Evolutionary conservation across 768 basidiomycete genomes (phyloP).

Genomic region (Lactarius indigo): DNA sequence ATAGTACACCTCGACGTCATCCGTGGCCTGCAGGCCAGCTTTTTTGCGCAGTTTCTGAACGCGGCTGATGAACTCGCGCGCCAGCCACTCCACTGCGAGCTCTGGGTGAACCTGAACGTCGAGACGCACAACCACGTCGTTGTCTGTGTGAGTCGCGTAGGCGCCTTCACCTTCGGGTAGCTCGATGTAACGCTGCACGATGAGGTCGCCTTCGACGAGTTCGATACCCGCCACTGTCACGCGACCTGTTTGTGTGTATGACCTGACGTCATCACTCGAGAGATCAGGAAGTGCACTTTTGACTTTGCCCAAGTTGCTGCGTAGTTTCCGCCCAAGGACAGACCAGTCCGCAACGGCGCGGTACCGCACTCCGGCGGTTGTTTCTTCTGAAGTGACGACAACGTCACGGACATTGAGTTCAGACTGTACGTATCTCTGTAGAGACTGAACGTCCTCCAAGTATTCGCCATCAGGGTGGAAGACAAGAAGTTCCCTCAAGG

Average conservation of each 20-base stretch:
- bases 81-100: conserved; percentile 81
- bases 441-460: conserved; percentile 76
- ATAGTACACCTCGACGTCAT: conserved; percentile 89
- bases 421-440: conserved; percentile 86
- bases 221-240: conserved; percentile 87
- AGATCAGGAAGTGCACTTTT: conserved; percentile 82
- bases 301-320: conserved; percentile 87
- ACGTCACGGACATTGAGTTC: conserved; percentile 95
- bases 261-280: conserved; percentile 78
- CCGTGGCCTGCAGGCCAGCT: conserved; percentile 91
- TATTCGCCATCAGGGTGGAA: conserved; percentile 88
- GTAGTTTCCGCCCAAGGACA: conserved; percentile 89
- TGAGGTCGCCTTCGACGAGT: conserved; percentile 85
- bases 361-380: conserved; percentile 82
- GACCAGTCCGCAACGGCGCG: conserved; percentile 92
- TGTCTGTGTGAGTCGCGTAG: conserved; percentile 84
- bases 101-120: conserved; percentile 88
- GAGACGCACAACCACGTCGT: conserved; percentile 90
- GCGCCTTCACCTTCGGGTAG: conserved; percentile 56
- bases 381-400: conserved; percentile 86
- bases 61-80: conserved; percentile 86
- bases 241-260: conserved; percentile 68
- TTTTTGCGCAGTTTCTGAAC: conserved; percentile 96
- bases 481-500: conserved; percentile 85
- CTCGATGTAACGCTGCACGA: conserved; percentile 89